Percentiles rank a stretch among this genome's conserved stretches.
phyloP scores from a whole-genome alignment of 306 rosid species.

The Dalbergia cochinchinensis region DNA sequence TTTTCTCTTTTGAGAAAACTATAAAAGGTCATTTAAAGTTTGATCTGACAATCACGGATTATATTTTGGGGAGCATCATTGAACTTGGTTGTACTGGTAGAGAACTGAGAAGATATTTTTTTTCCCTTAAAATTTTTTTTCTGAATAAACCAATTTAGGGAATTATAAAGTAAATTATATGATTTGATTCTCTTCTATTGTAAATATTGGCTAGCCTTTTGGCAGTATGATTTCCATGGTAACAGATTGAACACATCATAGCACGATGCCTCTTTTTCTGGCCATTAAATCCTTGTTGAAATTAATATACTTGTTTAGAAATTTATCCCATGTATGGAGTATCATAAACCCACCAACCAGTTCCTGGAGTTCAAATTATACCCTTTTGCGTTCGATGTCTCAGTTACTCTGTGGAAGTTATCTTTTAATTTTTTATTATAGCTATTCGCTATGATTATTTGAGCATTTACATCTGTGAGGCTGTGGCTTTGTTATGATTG shows the following conservation, averaged over 20 bases:
- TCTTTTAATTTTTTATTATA: background rate
- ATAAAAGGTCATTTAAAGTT: conserved; percentile 4
- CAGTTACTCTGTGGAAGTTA: background rate
- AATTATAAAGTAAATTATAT: background rate
- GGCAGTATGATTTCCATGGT: conserved; percentile 37
- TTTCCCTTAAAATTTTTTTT: background rate
- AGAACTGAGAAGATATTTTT: background rate
- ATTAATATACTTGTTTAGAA: conserved; percentile 4
- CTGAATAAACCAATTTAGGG: background rate
- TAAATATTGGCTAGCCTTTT: conserved; percentile 19
- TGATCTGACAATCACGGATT: conserved; percentile 10
- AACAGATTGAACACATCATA: conserved; percentile 25
- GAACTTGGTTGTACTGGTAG: conserved; percentile 28
- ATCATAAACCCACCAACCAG: conserved; percentile 24
- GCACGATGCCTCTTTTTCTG: background rate
- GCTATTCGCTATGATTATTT: conserved; percentile 21
- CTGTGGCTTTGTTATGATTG: conserved; percentile 21
- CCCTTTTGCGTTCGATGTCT: conserved; percentile 23
- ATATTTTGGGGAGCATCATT: conserved; percentile 5
- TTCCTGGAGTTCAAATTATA: conserved; percentile 36
- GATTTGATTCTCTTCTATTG: background rate
- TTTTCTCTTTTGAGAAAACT: background rate
- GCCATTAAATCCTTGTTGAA: conserved; percentile 14
- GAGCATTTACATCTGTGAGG: conserved; percentile 19
- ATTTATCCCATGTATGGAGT: conserved; percentile 21